Conservation (phyloP, 2,329 filamentous ascomycete genomes). For the Ophiostoma novo-ulmi region DNA sequence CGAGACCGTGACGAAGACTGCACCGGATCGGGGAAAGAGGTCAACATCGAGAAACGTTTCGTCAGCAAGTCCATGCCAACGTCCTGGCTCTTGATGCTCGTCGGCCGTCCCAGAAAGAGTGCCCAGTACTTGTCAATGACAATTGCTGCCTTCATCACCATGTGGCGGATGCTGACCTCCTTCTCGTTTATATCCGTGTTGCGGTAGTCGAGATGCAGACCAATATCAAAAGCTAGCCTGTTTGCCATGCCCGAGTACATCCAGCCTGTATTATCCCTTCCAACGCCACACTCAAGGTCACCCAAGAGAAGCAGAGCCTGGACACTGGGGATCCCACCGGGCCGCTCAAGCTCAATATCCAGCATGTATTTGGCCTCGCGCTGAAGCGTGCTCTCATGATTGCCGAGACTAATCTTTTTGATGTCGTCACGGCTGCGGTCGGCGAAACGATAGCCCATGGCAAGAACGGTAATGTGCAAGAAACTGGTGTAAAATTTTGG, state of each 20-base stretch:
- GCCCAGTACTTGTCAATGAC: slow-evolving; percentile 53
- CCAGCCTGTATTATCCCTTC: slow-evolving; percentile 51
- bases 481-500: slow-evolving; percentile 49
- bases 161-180: slow-evolving; percentile 46
- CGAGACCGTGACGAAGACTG: background rate
- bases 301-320: slow-evolving; percentile 49
- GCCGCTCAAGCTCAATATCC: slow-evolving; percentile 48
- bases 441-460: slow-evolving; percentile 49
- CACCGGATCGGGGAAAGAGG: slow-evolving; percentile 28
- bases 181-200: slow-evolving; percentile 41
- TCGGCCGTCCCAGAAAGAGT: slow-evolving; percentile 49
- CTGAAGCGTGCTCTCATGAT: slow-evolving; percentile 49
- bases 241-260: slow-evolving; percentile 48
- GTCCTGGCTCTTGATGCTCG: slow-evolving; percentile 50
- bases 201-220: slow-evolving; percentile 45
- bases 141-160: slow-evolving; percentile 48
- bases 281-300: slow-evolving; percentile 50
- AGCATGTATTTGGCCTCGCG: slow-evolving; percentile 51
- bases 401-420: slow-evolving; percentile 42
- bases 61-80: slow-evolving; percentile 45
- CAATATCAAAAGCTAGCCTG: slow-evolving; percentile 44
- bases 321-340: slow-evolving; percentile 48
- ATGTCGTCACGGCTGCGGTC: slow-evolving; percentile 47
- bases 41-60: slow-evolving; percentile 42
- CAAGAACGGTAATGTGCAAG: slow-evolving; percentile 48